Evolutionary conservation across 2,329 filamentous ascomycete species (phyloP).

Genomic region (Phaeoacremonium minimum): DNA sequence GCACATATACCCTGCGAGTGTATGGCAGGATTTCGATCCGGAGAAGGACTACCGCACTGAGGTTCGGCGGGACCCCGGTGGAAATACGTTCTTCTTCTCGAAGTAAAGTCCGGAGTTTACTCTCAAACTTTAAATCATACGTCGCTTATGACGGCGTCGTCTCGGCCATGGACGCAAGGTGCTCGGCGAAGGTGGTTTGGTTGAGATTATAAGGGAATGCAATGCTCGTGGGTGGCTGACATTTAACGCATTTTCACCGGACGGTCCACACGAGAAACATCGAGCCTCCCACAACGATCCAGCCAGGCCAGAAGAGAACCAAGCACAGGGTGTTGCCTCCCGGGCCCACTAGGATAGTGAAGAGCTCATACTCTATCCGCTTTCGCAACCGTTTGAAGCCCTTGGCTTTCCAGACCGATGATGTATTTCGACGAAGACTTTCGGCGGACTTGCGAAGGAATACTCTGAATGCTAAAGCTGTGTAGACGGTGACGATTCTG

Average conservation of each 20-base stretch:
- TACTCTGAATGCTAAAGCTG: constrained; percentile 2
- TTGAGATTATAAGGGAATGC: constrained; percentile 1
- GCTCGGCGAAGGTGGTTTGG: not conserved
- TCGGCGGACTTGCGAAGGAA: too few species aligned
- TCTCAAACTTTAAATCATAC: too few species aligned
- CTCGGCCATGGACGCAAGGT: too few species aligned
- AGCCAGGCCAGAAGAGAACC: constrained; percentile 54
- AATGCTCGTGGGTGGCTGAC: constrained; percentile 1
- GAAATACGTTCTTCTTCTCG: constrained; percentile 90
- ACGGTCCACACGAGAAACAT: constrained; percentile 25
- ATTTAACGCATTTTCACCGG: constrained; percentile 19
- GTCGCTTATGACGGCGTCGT: too few species aligned
- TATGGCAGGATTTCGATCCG: constrained; percentile 93
- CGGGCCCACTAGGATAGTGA: constrained; percentile 43
- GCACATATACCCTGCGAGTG: constrained; percentile 93
- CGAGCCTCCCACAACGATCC: constrained; percentile 41
- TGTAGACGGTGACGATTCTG: constrained; percentile 17
- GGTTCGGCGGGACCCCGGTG: constrained; percentile 76
- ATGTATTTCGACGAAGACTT: constrained; percentile 17
- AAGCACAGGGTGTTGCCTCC: constrained; percentile 43
- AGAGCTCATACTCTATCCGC: constrained; percentile 48
- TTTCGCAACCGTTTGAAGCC: constrained; percentile 31
- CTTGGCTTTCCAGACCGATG: constrained; percentile 31
- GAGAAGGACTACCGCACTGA: constrained; percentile 78
- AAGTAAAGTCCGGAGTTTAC: constrained; percentile 25